Evolutionary conservation across 2,329 filamentous ascomycete genomes (phyloP).

Genomic region (Scedosporium boydii): DNA sequence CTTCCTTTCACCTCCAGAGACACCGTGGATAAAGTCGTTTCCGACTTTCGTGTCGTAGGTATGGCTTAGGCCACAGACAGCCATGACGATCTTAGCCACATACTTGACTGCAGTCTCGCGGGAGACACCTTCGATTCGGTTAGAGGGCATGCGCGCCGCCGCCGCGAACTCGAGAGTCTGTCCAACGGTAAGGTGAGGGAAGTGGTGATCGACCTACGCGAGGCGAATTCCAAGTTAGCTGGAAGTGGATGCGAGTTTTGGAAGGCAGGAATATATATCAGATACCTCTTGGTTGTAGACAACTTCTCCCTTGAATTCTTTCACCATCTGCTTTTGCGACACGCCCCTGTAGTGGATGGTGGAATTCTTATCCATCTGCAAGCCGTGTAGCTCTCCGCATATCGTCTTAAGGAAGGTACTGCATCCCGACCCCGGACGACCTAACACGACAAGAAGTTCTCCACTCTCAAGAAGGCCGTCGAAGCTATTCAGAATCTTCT

Average conservation of each 20-base stretch:
- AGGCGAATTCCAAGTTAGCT: too few relatives aligned
- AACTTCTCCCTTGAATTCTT: constrained; percentile 54
- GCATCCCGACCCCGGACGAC: constrained; percentile 56
- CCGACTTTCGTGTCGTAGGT: constrained; percentile 66
- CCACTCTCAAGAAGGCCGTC: constrained; percentile 54
- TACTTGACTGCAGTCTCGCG: constrained; percentile 50
- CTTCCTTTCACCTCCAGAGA: constrained; percentile 65
- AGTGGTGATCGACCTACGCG: constrained; percentile 53
- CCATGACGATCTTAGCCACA: constrained; percentile 58
- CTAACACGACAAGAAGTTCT: constrained; percentile 61
- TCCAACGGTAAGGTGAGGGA: constrained; percentile 66
- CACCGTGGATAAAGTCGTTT: constrained; percentile 62
- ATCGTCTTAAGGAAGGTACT: constrained; percentile 55
- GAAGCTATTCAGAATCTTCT: constrained; percentile 54
- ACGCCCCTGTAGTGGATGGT: constrained; percentile 55
- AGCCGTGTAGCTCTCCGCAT: constrained; percentile 48
- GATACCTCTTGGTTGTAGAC: constrained; percentile 65
- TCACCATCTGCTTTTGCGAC: constrained; percentile 40
- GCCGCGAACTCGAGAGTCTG: constrained; percentile 67
- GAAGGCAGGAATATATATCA: background rate
- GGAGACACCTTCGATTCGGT: constrained; percentile 52
- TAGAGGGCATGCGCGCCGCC: constrained; percentile 56
- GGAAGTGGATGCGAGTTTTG: background rate
- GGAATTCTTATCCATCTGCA: constrained; percentile 40
- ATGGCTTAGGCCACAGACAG: constrained; percentile 63